Evolutionary conservation across 352 stramenopile genomes (phyloP).

Genomic region (Phytophthora chlamydospora): DNA sequence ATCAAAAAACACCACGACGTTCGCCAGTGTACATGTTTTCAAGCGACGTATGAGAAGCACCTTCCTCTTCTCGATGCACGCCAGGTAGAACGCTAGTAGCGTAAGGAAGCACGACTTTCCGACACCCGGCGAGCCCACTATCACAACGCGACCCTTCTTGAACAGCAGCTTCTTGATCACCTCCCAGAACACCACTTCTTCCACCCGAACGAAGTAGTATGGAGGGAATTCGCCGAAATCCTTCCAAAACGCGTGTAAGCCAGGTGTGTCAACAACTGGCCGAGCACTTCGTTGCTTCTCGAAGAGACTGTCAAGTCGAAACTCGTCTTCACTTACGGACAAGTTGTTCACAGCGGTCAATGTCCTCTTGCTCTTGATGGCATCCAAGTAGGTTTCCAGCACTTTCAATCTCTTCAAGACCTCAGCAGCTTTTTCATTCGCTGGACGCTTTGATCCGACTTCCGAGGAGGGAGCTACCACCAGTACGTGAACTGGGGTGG

Average conservation of each 20-base stretch:
- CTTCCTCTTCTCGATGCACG: constrained; percentile 3
- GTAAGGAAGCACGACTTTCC: too few relatives aligned
- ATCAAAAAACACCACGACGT: too few relatives aligned
- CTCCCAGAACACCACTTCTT: too few relatives aligned
- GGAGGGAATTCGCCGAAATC: constrained; percentile 3
- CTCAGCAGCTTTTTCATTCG: constrained; percentile 1
- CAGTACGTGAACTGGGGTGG: constrained; percentile 7
- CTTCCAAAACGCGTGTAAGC: constrained; percentile 22
- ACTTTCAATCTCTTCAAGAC: constrained; percentile 7
- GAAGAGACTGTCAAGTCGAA: constrained; percentile 7
- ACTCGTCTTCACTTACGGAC: constrained; percentile 12
- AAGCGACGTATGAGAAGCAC: constrained; percentile 12
- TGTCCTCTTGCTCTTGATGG: not conserved
- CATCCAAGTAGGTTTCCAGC: not conserved
- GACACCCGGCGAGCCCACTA: not conserved
- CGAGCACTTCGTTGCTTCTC: not conserved
- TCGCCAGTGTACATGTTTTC: constrained; percentile 1
- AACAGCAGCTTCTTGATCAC: too few relatives aligned
- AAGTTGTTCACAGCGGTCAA: constrained; percentile 1
- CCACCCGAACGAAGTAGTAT: constrained; percentile 14
- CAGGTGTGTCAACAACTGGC: constrained; percentile 6
- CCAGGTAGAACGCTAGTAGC: not conserved
- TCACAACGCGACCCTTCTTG: too few relatives aligned
- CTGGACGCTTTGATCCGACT: constrained; percentile 7
- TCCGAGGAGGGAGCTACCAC: not conserved